Base-by-base conservation (phyloP, 306 rosid species). In the Medicago lupulina region DNA sequence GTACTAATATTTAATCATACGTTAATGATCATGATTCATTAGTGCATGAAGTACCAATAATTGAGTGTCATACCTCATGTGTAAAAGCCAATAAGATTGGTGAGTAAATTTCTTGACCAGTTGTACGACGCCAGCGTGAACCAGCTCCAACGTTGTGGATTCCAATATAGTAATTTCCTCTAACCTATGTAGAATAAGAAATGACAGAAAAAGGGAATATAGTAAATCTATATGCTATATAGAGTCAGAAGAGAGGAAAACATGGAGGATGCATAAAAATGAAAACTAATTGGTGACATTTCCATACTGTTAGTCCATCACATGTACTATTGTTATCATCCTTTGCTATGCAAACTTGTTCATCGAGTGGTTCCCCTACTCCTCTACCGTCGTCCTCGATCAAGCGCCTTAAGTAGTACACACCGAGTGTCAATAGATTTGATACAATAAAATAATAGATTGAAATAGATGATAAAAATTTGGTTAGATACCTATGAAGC, bases 321-420 rank as follows among this genome's bases (percentile, higher is more conserved):
- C 91, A 87, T 74, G 71, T 43, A 5, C 3, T 4, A n/a, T 43
- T 65, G 4, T 4, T 5, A 6, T 49, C 13, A 1, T 31, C 12
- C 38, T 34, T 34, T 31, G 4, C 4, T 15, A 9, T 5, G 39
- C 98, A 91, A 67, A 89, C 97, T 43, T 8, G 74, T 88, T 94
- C 98, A 46, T 94, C 93, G 53, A 94, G 93, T 46, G 97, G 41
- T 82, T 94, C 98, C 5, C 86, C 91, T 1, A 94, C 94, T 73
- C 96, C 97, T 83, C 90, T 85, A 3, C 77, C 12, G 67, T 94
- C 96, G 55, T 94, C 97, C 0, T 0, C 4, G 34, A 91, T 78
- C 6, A 83, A 68, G 23, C 96, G 94, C 90, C 97, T 93, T 77
- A 49, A 39, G 74, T n/a, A 36, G 69, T 16, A 73, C 72, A 83